phyloP scores from a whole-genome alignment of 345 rosid species.

The Populus simonii region DNA sequence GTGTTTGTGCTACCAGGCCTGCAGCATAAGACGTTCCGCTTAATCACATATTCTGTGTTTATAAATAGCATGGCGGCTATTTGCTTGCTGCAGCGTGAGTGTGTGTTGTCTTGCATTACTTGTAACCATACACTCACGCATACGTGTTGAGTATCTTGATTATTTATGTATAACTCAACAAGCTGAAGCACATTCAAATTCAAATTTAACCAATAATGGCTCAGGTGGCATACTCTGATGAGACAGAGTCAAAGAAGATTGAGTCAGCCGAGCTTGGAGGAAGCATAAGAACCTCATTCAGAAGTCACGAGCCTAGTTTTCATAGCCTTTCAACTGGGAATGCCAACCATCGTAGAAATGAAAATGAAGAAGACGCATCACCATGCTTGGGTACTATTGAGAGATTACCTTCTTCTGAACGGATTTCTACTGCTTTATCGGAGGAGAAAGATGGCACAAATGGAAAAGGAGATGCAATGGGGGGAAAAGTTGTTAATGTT shows the following conservation, averaged over 20 bases:
- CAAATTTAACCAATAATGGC: conserved; percentile 33
- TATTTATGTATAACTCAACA: not conserved
- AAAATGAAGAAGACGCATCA: conserved; percentile 32
- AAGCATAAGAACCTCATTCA: conserved; percentile 61
- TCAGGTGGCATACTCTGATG: conserved; percentile 47
- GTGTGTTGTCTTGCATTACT: conserved; percentile 1
- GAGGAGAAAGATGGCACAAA: conserved; percentile 13
- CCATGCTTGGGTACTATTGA: conserved; percentile 62
- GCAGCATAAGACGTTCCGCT: no score
- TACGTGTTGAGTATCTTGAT: no score
- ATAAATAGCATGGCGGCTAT: not conserved
- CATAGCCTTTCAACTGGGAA: conserved; percentile 35
- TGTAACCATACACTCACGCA: not conserved
- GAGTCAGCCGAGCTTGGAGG: conserved; percentile 61
- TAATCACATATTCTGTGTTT: no score
- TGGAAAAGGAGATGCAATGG: conserved; percentile 18
- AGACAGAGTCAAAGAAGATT: conserved; percentile 55
- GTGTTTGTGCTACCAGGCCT: no score
- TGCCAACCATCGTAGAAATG: conserved; percentile 3
- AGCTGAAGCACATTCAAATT: no score
- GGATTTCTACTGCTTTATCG: conserved; percentile 51
- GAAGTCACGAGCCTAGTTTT: conserved; percentile 39
- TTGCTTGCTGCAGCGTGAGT: not conserved
- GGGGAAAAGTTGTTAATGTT: conserved; percentile 43
- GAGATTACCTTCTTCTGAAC: conserved; percentile 59